These are phyloP conservation scores for Entelexis sorbosivorans DNA, from an alignment of 1,139 yeast species.

Conservation along the genomic window DNA sequence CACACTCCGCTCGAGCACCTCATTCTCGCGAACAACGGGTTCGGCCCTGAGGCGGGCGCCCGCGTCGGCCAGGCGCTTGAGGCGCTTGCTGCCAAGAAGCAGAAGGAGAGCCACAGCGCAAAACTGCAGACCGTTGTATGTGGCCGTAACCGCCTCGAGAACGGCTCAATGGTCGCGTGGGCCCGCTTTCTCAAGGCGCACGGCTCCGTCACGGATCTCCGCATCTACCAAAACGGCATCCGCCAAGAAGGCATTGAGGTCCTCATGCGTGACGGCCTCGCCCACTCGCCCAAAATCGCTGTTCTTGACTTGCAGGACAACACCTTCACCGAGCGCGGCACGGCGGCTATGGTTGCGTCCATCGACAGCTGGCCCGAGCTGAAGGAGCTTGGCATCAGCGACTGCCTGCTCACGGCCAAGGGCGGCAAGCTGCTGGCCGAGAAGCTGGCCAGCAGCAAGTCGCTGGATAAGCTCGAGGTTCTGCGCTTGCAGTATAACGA, in stretches of 20 bases:
- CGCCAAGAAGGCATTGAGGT: conserved; percentile 83
- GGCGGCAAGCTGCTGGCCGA: conserved; percentile 47
- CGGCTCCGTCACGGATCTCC: conserved; percentile 56
- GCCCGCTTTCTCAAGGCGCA: conserved; percentile 69
- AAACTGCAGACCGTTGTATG: conserved; percentile 68
- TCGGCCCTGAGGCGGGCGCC: conserved; percentile 96
- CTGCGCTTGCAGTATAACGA: conserved; percentile 85
- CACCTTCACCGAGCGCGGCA: conserved; percentile 80
- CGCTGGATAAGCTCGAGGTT: conserved; percentile 36
- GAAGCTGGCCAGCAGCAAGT: conserved; percentile 31
- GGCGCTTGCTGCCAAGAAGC: conserved; percentile 57
- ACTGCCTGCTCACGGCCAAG: conserved; percentile 68
- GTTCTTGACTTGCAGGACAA: conserved; percentile 87
- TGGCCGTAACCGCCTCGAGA: conserved; percentile 92
- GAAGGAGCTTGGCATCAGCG: conserved; percentile 73
- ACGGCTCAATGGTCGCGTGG: conserved; percentile 63
- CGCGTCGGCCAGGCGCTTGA: conserved; percentile 79
- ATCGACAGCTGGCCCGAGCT: conserved; percentile 48
- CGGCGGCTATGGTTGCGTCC: conserved; percentile 54
- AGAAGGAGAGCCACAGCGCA: conserved; percentile 37
- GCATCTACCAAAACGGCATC: conserved; percentile 89
- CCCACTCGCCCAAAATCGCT: conserved; percentile 47
- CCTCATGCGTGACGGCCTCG: conserved; percentile 62
- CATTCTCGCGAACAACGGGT: conserved; percentile 84
- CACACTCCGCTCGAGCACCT: conserved; percentile 77